Conservation (phyloP, 495 filamentous ascomycete genomes). For the Clavariopsis aquatica region DNA sequence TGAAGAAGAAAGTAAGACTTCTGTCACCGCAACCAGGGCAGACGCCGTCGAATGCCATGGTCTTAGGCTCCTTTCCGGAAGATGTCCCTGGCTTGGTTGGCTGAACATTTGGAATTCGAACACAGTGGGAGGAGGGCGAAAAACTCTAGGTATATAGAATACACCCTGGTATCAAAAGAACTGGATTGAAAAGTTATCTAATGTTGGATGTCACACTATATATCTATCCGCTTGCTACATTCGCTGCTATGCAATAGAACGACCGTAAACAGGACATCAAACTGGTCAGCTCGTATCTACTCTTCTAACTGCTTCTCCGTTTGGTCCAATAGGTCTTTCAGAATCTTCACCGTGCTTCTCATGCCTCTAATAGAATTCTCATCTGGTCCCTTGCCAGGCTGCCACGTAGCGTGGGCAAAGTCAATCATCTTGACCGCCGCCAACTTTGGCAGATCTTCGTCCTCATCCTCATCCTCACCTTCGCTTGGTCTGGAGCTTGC, state of each 20-base stretch:
- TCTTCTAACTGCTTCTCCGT: slow-evolving; percentile 17
- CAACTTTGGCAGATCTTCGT: slow-evolving; percentile 70
- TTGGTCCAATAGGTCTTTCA: slow-evolving; percentile 59
- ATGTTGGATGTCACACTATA: neutral
- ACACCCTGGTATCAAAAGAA: too few species aligned
- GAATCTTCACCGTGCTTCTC: slow-evolving; percentile 68
- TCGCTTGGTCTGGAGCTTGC: slow-evolving; percentile 50
- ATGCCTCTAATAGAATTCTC: slow-evolving; percentile 80
- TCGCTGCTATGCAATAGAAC: neutral
- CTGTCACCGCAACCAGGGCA: slow-evolving; percentile 79
- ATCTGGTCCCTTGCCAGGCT: slow-evolving; percentile 81
- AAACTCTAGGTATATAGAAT: neutral
- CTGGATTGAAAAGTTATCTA: neutral
- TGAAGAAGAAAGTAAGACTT: slow-evolving; percentile 76
- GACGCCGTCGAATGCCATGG: slow-evolving; percentile 72
- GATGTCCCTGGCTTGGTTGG: slow-evolving; percentile 44
- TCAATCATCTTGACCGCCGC: slow-evolving; percentile 89
- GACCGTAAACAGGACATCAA: neutral
- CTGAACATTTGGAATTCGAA: neutral
- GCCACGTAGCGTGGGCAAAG: slow-evolving; percentile 92
- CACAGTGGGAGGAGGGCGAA: neutral
- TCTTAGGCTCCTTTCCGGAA: slow-evolving; percentile 53
- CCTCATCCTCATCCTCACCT: slow-evolving; percentile 61
- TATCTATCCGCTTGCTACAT: slow-evolving; percentile 10
- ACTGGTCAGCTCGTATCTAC: neutral